Evolutionary conservation across 352 stramenopile genomes (phyloP).

Genomic region (Globisporangium heterothallicum): DNA sequence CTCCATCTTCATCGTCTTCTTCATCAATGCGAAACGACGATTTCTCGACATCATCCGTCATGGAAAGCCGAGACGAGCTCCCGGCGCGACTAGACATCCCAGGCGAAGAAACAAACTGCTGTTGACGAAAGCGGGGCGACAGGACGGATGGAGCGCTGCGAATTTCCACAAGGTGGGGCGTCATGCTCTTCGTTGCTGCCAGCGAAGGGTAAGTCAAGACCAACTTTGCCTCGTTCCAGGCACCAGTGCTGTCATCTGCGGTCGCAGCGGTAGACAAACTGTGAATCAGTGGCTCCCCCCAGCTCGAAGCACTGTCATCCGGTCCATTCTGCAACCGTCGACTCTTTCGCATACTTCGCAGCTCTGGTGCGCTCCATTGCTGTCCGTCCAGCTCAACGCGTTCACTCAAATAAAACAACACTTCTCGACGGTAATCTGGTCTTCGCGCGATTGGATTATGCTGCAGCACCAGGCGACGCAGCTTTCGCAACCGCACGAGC

Average conservation of each 20-base stretch:
- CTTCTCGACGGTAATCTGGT: slow-evolving; percentile 75
- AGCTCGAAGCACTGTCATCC: slow-evolving; percentile 7
- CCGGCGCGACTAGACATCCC: background rate
- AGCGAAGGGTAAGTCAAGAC: slow-evolving; percentile 38
- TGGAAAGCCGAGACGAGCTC: slow-evolving; percentile 4
- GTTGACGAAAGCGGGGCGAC: slow-evolving; percentile 17
- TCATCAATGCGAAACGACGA: slow-evolving; percentile 10
- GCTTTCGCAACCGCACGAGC: slow-evolving; percentile 30
- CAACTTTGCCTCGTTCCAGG: slow-evolving; percentile 16
- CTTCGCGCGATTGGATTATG: slow-evolving; percentile 71
- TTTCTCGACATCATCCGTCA: slow-evolving; percentile 1
- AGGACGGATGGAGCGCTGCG: slow-evolving; percentile 33
- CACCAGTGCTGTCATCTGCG: background rate
- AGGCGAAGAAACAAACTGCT: background rate
- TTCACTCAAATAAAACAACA: slow-evolving; percentile 75
- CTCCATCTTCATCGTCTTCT: slow-evolving; percentile 27
- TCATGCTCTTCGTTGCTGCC: slow-evolving; percentile 12
- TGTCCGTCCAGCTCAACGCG: slow-evolving; percentile 56
- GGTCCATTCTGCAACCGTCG: slow-evolving; percentile 31
- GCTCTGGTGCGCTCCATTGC: slow-evolving; percentile 52
- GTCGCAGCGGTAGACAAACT: background rate
- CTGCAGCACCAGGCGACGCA: slow-evolving; percentile 46
- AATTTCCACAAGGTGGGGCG: slow-evolving; percentile 41
- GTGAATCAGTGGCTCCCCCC: slow-evolving; percentile 5
- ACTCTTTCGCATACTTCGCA: slow-evolving; percentile 66